Base-by-base conservation (phyloP, 768 basidiomycete species). In the Zangia roseola region DNA sequence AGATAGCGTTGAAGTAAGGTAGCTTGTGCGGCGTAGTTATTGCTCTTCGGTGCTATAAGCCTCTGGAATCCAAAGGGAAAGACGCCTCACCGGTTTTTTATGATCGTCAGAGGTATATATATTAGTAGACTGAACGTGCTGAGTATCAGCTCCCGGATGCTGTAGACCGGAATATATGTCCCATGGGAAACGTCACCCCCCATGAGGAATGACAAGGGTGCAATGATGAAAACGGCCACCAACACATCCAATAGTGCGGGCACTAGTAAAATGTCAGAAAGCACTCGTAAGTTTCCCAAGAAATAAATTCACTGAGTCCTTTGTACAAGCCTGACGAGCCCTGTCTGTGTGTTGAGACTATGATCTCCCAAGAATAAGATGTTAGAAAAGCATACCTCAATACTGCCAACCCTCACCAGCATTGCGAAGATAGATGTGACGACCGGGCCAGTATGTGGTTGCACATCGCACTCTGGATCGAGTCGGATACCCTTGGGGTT, bases 401-500 rank as follows among this genome's bases (percentile, higher is more conserved):
- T 74, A 44, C 72, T 76, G 62, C 82, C 81, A 5, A 88, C 88
- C 40, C 91, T 76, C 40, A 53, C 59, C 52, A 89, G 63, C 89
- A 92, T 92, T 13, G 74, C 80, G 55, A 89, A 79, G 69, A 84
- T 89, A 4, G 84, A 81, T 16, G 78, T 79, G 47, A 92, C 76
- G 16, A 88, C 77, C 48, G 90, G 90, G 28, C 84, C 84, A 6
- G 87, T 84, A 58, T 88, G 82, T 0, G 88, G 81, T 64, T 83
- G 77, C n/a, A 80, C 84, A 40, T 77, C 82, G 24, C 85, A 88
- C 61, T 90, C 88, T 26, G 77, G 71, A 65, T 91, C 90, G 35
- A 92, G 75, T 45, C 84, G 87, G 33, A 93, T 80, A 30, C 86
- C 87, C 66, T 86, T 88, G 3, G 91, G 91, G 60, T 88, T 89